These are phyloP conservation scores for Mollisia scopiformis DNA, from an alignment of 2,329 filamentous ascomycete genomes.

Conservation along the genomic window DNA sequence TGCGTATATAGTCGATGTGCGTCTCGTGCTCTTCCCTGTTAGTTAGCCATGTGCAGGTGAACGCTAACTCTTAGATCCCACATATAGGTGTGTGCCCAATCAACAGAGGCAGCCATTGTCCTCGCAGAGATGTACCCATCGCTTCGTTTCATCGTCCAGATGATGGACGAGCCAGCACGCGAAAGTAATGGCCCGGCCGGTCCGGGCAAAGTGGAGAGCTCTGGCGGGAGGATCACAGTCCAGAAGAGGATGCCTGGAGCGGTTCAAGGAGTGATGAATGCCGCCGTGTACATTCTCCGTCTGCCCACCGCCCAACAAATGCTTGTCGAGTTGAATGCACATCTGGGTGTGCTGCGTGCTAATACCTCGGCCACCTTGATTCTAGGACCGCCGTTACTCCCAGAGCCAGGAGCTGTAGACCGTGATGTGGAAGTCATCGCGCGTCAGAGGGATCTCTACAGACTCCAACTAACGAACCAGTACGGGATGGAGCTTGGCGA, in stretches of 20 bases:
- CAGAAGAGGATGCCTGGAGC: conserved; percentile 26
- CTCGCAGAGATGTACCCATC: conserved; percentile 31
- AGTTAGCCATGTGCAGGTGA: no score
- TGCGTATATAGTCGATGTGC: conserved; percentile 33
- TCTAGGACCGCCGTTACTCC: conserved; percentile 20
- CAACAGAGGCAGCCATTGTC: conserved; percentile 13
- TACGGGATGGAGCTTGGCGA: conserved; percentile 35
- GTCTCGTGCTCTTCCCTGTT: neutral
- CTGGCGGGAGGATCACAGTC: neutral
- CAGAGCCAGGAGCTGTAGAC: conserved; percentile 27
- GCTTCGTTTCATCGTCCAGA: conserved; percentile 33
- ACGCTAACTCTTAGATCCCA: neutral
- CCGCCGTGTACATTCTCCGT: conserved; percentile 40
- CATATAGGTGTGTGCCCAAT: conserved; percentile 1
- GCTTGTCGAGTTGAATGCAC: neutral
- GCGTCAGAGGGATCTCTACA: conserved; percentile 34
- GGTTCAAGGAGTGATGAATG: conserved; percentile 36
- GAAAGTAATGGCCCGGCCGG: neutral
- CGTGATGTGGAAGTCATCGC: conserved; percentile 29
- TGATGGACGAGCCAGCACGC: no score
- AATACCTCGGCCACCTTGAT: neutral
- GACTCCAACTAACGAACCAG: conserved; percentile 37
- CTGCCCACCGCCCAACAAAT: conserved; percentile 22
- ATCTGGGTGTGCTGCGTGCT: neutral
- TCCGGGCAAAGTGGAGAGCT: neutral